Conservation (phyloP, 768 basidiomycete genomes). For the Mrakia frigida region DNA sequence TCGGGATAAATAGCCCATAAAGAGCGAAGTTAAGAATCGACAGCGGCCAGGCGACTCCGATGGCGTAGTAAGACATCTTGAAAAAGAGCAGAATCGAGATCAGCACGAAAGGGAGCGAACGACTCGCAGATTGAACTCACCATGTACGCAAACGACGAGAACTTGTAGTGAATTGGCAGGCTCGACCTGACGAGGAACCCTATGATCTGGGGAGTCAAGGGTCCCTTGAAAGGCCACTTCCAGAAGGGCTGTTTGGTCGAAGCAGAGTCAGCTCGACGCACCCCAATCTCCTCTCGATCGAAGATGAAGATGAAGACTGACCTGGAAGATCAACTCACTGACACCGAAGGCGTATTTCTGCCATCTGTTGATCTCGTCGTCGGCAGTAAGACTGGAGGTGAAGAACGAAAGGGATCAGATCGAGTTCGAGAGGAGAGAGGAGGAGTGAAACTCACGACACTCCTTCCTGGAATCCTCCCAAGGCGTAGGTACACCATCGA, state of each 20-base stretch:
- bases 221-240: conserved; percentile 70
- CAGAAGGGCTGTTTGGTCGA: background rate
- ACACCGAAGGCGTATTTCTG: conserved; percentile 59
- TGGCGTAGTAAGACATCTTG: conserved; percentile 17
- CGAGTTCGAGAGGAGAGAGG: background rate
- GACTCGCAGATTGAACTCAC: conserved; percentile 36
- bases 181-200: conserved; percentile 41
- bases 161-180: conserved; percentile 53
- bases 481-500: conserved; percentile 67
- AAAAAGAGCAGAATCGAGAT: background rate
- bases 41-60: conserved; percentile 10
- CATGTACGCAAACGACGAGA: conserved; percentile 54
- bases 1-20: conserved; percentile 38
- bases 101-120: background rate
- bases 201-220: conserved; percentile 56
- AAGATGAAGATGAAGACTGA: conserved; percentile 50
- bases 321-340: conserved; percentile 56
- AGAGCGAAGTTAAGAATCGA: conserved; percentile 10
- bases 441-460: conserved; percentile 51
- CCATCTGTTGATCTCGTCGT: conserved; percentile 89
- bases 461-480: conserved; percentile 83
- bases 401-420: background rate
- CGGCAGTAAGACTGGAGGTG: conserved; percentile 57
- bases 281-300: background rate
- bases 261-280: background rate